Conservation (phyloP, 192 early-diverging fungal species). For the Gonapodya sp. region DNA sequence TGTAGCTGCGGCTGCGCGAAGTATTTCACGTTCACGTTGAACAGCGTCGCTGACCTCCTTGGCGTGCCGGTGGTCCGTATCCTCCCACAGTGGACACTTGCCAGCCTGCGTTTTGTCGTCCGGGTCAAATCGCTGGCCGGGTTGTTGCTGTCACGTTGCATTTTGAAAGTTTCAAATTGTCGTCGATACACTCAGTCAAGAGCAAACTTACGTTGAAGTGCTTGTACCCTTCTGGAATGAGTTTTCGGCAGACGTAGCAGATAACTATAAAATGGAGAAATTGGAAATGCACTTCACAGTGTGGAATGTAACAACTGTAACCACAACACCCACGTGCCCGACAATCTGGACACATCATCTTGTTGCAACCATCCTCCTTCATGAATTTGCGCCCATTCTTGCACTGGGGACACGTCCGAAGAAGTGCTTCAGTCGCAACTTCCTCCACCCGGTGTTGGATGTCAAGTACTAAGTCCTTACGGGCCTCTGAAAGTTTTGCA, state of each 20-base stretch:
- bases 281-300: neutral
- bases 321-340: neutral
- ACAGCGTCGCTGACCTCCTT: conserved; percentile 35
- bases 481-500: conserved; percentile 13
- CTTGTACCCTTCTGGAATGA: conserved; percentile 36
- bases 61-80: conserved; percentile 30
- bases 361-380: conserved; percentile 41
- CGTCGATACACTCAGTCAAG: neutral
- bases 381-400: conserved; percentile 21
- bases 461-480: conserved; percentile 30
- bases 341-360: conserved; percentile 44
- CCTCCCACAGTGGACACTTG: conserved; percentile 37
- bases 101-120: neutral
- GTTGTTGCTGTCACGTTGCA: neutral
- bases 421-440: conserved; percentile 42
- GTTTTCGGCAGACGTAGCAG: conserved; percentile 33
- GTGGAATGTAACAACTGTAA: neutral
- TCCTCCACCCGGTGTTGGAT: conserved; percentile 42
- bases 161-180: too few species aligned
- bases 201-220: conserved; percentile 30
- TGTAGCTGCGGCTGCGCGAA: neutral
- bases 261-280: conserved; percentile 18
- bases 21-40: conserved; percentile 10
- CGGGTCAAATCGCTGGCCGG: neutral
- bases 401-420: conserved; percentile 44